Percentiles rank a stretch among this genome's conserved stretches.
These are phyloP conservation scores for Takakia lepidozioides DNA, from an alignment of 225 moss, liverwort and hornwort genomes.

Conservation along the genomic window DNA sequence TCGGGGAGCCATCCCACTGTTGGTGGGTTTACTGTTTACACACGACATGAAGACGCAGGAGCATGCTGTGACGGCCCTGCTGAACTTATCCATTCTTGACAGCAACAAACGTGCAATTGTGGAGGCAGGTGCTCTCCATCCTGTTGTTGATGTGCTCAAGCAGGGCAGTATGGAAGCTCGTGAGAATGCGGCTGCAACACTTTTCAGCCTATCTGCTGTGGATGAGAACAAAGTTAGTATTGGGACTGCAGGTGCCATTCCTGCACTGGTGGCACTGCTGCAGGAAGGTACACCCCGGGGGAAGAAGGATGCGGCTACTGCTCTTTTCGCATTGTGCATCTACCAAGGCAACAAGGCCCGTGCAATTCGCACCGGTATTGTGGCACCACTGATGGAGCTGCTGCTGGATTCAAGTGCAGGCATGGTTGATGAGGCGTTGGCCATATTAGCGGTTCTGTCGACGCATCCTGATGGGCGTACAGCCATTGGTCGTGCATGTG, in stretches of 20 bases:
- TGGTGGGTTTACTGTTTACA: slow-evolving; percentile 44
- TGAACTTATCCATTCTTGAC: slow-evolving; percentile 62
- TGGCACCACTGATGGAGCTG: slow-evolving; percentile 49
- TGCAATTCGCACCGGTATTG: slow-evolving; percentile 43
- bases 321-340: slow-evolving; percentile 43
- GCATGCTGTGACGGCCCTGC: slow-evolving; percentile 63
- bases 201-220: slow-evolving; percentile 56
- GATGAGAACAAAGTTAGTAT: slow-evolving; percentile 63
- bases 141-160: slow-evolving; percentile 65
- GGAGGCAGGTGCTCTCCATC: slow-evolving; percentile 50
- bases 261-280: slow-evolving; percentile 52
- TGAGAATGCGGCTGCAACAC: slow-evolving; percentile 62
- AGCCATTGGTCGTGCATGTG: slow-evolving; percentile 41
- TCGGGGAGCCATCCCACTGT: slow-evolving; percentile 58
- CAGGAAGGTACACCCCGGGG: slow-evolving; percentile 53
- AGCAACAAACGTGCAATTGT: slow-evolving; percentile 56
- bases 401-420: slow-evolving; percentile 34
- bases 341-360: slow-evolving; percentile 57
- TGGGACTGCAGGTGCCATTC: slow-evolving; percentile 53
- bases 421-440: slow-evolving; percentile 71
- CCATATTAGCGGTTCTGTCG: slow-evolving; percentile 45
- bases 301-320: slow-evolving; percentile 61
- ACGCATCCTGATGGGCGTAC: slow-evolving; percentile 52
- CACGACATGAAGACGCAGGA: slow-evolving; percentile 50
- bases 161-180: slow-evolving; percentile 57